A percentile compares a stretch with the other conserved stretches of the same genome.
Conservation (phyloP, 139 green algal genomes). For the Tetradesmus lagerheimii region DNA sequence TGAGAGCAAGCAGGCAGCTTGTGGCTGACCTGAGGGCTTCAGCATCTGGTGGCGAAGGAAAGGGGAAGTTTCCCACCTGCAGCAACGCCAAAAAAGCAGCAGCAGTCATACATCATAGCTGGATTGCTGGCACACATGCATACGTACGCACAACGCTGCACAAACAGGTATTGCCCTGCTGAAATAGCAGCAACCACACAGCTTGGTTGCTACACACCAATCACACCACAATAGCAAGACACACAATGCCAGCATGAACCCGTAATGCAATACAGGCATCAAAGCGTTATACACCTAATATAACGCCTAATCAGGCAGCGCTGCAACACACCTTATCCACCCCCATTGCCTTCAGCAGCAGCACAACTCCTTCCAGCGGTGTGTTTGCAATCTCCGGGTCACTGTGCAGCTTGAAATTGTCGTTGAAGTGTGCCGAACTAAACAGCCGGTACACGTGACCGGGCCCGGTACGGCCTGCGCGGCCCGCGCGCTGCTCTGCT, state of each 20-base stretch:
- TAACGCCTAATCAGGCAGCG: no score
- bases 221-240: no score
- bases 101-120: neutral
- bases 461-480: constrained; percentile 93
- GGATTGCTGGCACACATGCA: no score
- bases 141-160: no score
- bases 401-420: constrained; percentile 86
- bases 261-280: no score
- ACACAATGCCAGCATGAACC: no score
- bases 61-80: constrained; percentile 92
- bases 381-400: constrained; percentile 91
- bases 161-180: no score
- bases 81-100: neutral
- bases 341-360: constrained; percentile 94
- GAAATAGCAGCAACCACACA: no score
- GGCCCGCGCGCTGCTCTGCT: constrained; percentile 90
- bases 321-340: constrained; percentile 83
- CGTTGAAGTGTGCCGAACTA: constrained; percentile 89
- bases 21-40: constrained; percentile 71
- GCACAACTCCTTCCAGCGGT: constrained; percentile 90
- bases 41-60: constrained; percentile 86
- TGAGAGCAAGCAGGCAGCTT: constrained; percentile 75
- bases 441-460: constrained; percentile 97
- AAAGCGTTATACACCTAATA: no score
- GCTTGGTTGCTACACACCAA: no score